Evolutionary conservation across 495 filamentous ascomycete genomes (phyloP).

Genomic region (Hypoxylon fragiforme): DNA sequence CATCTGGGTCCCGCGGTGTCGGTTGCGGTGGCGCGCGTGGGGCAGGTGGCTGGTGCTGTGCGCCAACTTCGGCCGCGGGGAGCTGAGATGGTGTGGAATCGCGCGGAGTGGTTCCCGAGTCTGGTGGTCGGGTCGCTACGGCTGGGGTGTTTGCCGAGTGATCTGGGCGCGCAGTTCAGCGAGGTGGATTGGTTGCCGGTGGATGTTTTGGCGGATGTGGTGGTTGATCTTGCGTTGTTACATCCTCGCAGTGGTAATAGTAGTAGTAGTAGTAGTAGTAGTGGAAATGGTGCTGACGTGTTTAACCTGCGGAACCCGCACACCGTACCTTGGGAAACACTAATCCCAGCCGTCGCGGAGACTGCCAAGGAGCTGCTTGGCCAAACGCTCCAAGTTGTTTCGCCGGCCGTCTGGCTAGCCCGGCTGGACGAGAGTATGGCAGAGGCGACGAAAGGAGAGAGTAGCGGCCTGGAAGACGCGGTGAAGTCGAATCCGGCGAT

Average conservation of each 20-base stretch:
- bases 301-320: conserved; percentile 19
- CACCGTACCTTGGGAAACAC: not conserved
- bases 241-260: too few species aligned
- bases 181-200: conserved; percentile 17
- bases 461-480: not conserved
- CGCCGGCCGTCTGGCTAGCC: conserved; percentile 7
- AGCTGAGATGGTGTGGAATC: too few species aligned
- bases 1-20: conserved; percentile 21
- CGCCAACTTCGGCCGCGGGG: not conserved
- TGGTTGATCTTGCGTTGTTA: conserved; percentile 11
- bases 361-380: not conserved
- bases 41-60: conserved; percentile 36
- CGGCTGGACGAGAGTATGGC: conserved; percentile 4
- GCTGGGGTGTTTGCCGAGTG: conserved; percentile 11
- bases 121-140: conserved; percentile 10
- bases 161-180: conserved; percentile 7
- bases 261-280: too few species aligned
- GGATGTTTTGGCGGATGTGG: conserved; percentile 9
- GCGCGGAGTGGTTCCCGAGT: conserved; percentile 22
- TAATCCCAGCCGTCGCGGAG: not conserved
- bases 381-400: conserved; percentile 1
- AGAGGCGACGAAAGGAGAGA: not conserved
- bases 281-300: conserved; percentile 1
- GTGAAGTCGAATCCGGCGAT: conserved; percentile 10
- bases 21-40: conserved; percentile 31